Percentiles rank a stretch among this genome's conserved stretches.
Conservation (phyloP, 129 eudicot species). For the Oenanthe sinensis region DNA sequence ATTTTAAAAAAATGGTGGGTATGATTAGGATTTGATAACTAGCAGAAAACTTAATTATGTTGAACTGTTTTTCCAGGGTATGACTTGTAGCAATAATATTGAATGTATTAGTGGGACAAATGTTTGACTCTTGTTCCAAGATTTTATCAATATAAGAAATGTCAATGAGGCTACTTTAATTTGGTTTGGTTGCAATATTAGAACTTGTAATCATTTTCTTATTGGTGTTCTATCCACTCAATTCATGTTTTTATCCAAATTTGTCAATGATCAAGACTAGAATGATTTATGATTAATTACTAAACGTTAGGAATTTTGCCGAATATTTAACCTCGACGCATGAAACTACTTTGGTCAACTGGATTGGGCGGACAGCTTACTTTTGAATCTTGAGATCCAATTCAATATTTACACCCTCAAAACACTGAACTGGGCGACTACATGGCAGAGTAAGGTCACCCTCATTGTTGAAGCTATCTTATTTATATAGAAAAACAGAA, state of each 20-base stretch:
- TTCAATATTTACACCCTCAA: too few relatives aligned
- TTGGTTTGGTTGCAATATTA: not conserved
- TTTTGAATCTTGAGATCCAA: not conserved
- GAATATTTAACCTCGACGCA: too few relatives aligned
- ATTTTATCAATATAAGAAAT: not conserved
- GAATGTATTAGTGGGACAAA: slow-evolving; percentile 1
- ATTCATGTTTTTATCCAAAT: not conserved
- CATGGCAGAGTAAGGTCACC: too few relatives aligned
- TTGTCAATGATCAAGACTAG: not conserved
- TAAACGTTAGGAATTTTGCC: too few relatives aligned
- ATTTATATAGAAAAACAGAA: too few relatives aligned
- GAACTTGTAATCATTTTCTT: not conserved
- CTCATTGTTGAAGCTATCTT: too few relatives aligned
- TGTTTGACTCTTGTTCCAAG: not conserved
- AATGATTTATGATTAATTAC: too few relatives aligned
- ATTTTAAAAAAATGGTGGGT: not conserved
- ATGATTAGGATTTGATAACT: not conserved
- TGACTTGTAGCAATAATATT: not conserved
- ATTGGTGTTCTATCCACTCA: not conserved
- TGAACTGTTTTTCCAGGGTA: not conserved
- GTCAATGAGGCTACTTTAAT: not conserved
- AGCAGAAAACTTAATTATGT: not conserved
- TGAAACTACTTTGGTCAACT: not conserved
- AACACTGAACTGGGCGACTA: too few relatives aligned
- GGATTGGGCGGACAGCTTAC: not conserved